Base-by-base conservation (phyloP, 2,329 filamentous ascomycete species). In the Microcera coccophila region DNA sequence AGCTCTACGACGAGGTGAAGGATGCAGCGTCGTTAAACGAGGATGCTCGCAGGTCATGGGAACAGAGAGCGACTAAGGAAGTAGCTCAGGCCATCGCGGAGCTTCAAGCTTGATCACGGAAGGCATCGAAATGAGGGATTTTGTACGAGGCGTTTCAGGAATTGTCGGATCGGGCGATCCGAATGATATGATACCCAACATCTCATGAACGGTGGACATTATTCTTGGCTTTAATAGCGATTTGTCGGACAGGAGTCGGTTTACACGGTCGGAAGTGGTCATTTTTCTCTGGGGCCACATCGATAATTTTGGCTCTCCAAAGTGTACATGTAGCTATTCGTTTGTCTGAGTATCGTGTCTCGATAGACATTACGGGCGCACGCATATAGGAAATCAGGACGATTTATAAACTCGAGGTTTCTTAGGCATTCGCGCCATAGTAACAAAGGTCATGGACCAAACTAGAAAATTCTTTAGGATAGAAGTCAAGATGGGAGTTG, bases 11-110 rank as follows among this genome's bases (percentile, higher is more conserved):
- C 51, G 77, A 81, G 48, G 73, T 79, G 35, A 71, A 72, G 36
- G 70, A 75, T 47, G 73, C 74, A 12, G 67, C 74, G 16, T 66
- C 72, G 18, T 74, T 93, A 21, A 79, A 86, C 57, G 76, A 84
- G 17, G 78, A 81, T 20, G 79, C 80, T 42, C 78, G 82, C 44
- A 78, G 78, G 50, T 77, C 76, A 36, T 89, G 89, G 77, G 87
- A 94, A 68, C 81, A 77, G 54, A 76, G 88, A 57, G 90, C 90
- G 12, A 79, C 74, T 15, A 78, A 82, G 34, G 90, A 95, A 67
- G 91, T 96, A 4, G 79, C 82, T 46, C 81, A 76, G 55, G 89
- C 89, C 14, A 74, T 95, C 39, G 74, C 77, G 39, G 73, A 75
- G 49, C 65, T 83, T 51, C 67, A 67, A 54, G 67, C 68, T 48